Base-by-base conservation (phyloP, 73 alveolate genomes). In the Uronychia setigera region DNA sequence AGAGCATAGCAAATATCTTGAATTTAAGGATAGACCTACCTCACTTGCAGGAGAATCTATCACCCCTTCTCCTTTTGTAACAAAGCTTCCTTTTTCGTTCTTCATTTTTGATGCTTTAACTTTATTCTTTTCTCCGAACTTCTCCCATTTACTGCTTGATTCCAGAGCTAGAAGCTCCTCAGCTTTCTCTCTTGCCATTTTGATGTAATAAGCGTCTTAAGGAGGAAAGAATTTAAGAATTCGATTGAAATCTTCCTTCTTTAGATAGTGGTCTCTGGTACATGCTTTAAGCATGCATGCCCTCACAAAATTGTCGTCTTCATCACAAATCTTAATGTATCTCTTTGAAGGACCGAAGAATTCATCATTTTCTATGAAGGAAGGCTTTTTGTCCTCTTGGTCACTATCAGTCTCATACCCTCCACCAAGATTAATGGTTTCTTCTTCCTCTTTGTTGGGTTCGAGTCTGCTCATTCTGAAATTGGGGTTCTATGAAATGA, bases 1-100 rank as follows among this genome's bases (percentile, higher is more conserved):
- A 46, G 67, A 46, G 67, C 67, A 46, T 46, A 5, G 67, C 67
- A 46, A 46, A 46, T 46, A 46, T 46, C 67, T 46, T 5, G 67
- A 19, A 19, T 5, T 84, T 27, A 33, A 91, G 14, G 81, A 58
- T n/a, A n/a, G 29, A 27, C 32, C 60, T 11, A 78, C n/a, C 19
- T 77, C 87, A 28, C 34, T 77, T 0, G 92, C 74, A 31, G 87
- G 60, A n/a, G 35, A 74, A 32, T 92, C 77, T 9, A 92, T 60
- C 28, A 67, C 29, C 0, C 93, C 92, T 29, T 35, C 88, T 19
- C 93, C 90, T 76, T 84, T 92, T 26, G 80, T 28, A 76, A 92
- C 81, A 9, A 35, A 29, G 60, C 14, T 78, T 13, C 89, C 89
- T 1, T 35, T 59, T n/a, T 31, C 79, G 11, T 30, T 33, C 1